Conservation (phyloP, 2,329 filamentous ascomycete species). For the Boeremia exigua region DNA sequence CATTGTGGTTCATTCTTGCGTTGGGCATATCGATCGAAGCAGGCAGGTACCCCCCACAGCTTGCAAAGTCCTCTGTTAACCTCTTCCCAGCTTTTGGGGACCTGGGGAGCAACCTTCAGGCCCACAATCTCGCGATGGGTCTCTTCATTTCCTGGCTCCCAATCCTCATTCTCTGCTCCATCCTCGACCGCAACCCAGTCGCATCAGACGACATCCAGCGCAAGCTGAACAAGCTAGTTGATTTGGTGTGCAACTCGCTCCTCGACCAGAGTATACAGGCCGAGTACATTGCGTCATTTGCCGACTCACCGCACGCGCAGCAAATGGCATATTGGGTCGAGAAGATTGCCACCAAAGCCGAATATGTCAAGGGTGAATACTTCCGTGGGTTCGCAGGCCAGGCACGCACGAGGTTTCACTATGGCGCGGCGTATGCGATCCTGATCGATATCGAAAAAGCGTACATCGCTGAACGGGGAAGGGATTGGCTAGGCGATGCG, state of each 20-base stretch:
- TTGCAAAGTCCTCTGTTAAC: neutral
- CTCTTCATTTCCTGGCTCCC: constrained; percentile 54
- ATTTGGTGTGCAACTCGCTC: constrained; percentile 38
- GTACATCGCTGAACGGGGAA: constrained; percentile 43
- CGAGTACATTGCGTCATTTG: constrained; percentile 33
- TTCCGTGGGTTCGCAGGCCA: constrained; percentile 48
- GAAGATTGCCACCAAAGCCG: constrained; percentile 24
- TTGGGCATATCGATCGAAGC: constrained; percentile 40
- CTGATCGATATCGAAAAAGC: constrained; percentile 47
- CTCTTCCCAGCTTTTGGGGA: constrained; percentile 34
- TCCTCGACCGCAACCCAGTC: constrained; percentile 53
- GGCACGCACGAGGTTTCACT: constrained; percentile 40
- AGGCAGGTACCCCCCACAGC: neutral
- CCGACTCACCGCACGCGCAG: constrained; percentile 21
- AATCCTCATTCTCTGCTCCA: constrained; percentile 50
- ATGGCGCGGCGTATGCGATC: constrained; percentile 50
- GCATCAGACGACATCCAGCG: constrained; percentile 46
- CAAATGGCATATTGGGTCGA: constrained; percentile 34
- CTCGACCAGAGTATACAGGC: constrained; percentile 29
- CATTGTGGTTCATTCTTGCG: constrained; percentile 49
- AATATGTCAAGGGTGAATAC: constrained; percentile 33
- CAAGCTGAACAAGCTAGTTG: constrained; percentile 47
- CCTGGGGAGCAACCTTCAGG: constrained; percentile 47
- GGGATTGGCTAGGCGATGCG: constrained; percentile 37
- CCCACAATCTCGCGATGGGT: constrained; percentile 53